Base-by-base conservation (phyloP, 768 basidiomycete genomes). In the Guyanaporus albipodus region DNA sequence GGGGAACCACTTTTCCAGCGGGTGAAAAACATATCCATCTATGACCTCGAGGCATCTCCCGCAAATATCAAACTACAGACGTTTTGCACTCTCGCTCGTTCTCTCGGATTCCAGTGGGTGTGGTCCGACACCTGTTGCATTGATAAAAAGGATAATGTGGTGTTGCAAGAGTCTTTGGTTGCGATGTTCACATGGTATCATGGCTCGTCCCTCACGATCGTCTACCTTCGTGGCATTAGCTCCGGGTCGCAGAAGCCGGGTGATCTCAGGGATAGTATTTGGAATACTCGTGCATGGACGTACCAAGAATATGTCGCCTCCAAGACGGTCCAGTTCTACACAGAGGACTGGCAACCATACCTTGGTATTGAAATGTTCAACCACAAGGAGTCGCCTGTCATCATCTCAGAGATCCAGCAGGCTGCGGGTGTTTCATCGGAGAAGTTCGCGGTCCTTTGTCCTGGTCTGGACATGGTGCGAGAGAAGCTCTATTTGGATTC, bases 401-500 rank as follows among this genome's bases (percentile, higher is more conserved):
- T 57, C 3, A 21, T 45, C 11, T 31, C 27, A 1, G 54, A 56
- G 27, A 56, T 56, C 48, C 19, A 54, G 9, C 45, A 39, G 8
- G 45, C 24, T 0, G 18, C 42, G 0, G 22, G 22, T 0, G 22
- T 41, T 15, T 39, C 44, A 29, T 23, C 24, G 18, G 11, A 50
- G 11, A 31, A 50, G 1, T 5, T 53, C n/a, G 32, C 27, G 0
- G 12, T 31, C 1, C 56, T 51, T 42, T 32, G 4, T 4, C 56
- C 57, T 0, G 52, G 49, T 10, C 21, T 58, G 5, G 38, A 48
- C 14, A 44, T 18, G 18, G 55, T 44, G 15, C 56, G 56, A 2
- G 55, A 58, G 44, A 58, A 58, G 28, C 49, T 58, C 11, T 46
- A 27, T n/a, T 3, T 57, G 18, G 55, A 55, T 23, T 47, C 56